Evolutionary conservation across 345 rosid genomes (phyloP), one percentile per base, ranked within the genome.

Genomic region (Cardiospermum halicacabum): DNA sequence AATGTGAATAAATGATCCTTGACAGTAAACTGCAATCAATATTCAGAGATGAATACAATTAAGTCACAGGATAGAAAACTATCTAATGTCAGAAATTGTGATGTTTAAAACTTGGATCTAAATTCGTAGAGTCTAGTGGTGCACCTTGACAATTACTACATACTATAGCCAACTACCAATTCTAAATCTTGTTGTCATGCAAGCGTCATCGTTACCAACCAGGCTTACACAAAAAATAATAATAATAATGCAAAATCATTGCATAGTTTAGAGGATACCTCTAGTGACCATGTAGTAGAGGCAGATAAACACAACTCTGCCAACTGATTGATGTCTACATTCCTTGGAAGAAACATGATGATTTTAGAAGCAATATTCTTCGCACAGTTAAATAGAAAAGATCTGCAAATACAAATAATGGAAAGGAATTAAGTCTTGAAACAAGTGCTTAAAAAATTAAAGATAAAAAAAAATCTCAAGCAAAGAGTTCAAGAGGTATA

Each of bases 291-390:
- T 39, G 87, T 80, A 77, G 86, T 89, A 60, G 77, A 57, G 0
- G 79, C 65, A 43, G 89, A 82, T 40, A 94, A 72, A 60, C 91
- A 72, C 64, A 94, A 68, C 64, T 91, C 96, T 16, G 96, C 97
- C 80, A 91, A 77, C 60, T 94, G 97, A 82, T 91, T 84, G 36
- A 82, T 58, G 70, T 91, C 83, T 56, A 81, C 75, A 56, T 91
- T 91, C 76, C 84, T 94, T 26, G 99, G 99, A 60, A 91, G 97
- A 72, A 87, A 94, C 87, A 87, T 87, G 43, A 91, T 82, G 71
- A 91, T 72, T 64, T 61, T 80, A 56, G 77, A 49, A 11, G 91
- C 91, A 19, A 91, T 79, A 78, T 79, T 66, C 83, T 77, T 81
- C 7, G 89, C 89, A 31, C 82, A 71, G 30, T 82, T 75, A 56